Base-by-base conservation (phyloP, 129 eudicot species). In the Centaurea solstitialis region DNA sequence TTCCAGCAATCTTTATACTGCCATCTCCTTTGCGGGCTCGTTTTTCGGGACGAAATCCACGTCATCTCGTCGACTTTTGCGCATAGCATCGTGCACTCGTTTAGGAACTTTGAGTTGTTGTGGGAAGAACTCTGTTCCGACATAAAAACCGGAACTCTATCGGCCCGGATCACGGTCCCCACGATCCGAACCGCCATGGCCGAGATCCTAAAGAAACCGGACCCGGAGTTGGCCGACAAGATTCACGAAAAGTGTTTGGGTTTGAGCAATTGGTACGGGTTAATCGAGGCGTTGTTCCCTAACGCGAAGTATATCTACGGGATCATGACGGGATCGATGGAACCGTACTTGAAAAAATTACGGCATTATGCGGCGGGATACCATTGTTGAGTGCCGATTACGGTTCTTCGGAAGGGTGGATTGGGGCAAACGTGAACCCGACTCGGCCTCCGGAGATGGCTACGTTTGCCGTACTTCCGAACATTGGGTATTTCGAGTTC, bases 301-400 rank as follows among this genome's bases (percentile, higher is more conserved):
- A 96, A 91, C 71, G 90, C 76, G 17, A 96, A 91, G 88, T 96
- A 96, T 84, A 88, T 96, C 12, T 93, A 92, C 33, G 99, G 98
- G 79, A 96, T 96, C 62, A 92, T 93, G 98, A 96, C 99, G 0
- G 99, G 99, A 22, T 93, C 99, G 1, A 96, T 96, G 99, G 98
- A 93, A 74, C 99, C 97, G 17, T 96, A 96, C 79, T 47, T 93
- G 80, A 91, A 89, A n/a, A 93, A 96, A 37, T 38, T 96, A 82
- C 93, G 99, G 90, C 97, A 90, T 79, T 96, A 93, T 85, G 94
- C 18, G 97, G 97, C 24, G 90, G 80, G 33, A 37, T 96, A 26
- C 99, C 95, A 26, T 81, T 96, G 75, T 71, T 91, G 66, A 89
- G 98, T 83, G 97, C 94, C 11, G 99, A 96, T 85, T 96, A 96